Evolutionary conservation across 2,329 filamentous ascomycete species (phyloP).

Genomic region (Phyllosticta citriasiana): DNA sequence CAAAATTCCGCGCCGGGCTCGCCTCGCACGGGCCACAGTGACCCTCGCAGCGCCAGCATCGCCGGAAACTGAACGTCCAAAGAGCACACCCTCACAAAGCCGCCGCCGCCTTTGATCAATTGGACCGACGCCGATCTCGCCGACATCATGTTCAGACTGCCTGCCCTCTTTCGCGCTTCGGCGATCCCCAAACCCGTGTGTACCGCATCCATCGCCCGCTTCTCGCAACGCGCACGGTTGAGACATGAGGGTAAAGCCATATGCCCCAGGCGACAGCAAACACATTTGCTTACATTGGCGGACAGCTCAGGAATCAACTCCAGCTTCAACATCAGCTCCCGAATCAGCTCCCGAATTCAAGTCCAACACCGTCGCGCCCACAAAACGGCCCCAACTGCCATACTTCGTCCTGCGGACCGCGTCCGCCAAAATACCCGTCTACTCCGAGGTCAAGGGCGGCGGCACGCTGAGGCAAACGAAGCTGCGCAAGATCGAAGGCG

Average conservation of each 20-base stretch:
- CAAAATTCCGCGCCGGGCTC: slow-evolving; percentile 11
- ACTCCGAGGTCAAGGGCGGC: slow-evolving; percentile 61
- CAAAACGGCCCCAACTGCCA: slow-evolving; percentile 32
- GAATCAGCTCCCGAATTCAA: slow-evolving; percentile 23
- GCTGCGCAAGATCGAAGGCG: slow-evolving; percentile 71
- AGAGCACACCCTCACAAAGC: neutral
- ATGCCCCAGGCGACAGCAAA: slow-evolving; percentile 18
- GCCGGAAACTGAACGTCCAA: neutral
- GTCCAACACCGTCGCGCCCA: slow-evolving; percentile 24
- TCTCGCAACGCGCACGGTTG: slow-evolving; percentile 20
- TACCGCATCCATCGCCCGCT: slow-evolving; percentile 30
- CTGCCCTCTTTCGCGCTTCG: slow-evolving; percentile 31
- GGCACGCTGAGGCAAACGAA: slow-evolving; percentile 66
- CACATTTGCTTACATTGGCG: neutral
- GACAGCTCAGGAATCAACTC: neutral
- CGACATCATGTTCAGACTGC: slow-evolving; percentile 12
- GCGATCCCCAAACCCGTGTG: slow-evolving; percentile 26
- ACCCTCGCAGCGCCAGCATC: neutral
- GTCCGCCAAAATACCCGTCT: slow-evolving; percentile 65
- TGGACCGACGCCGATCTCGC: neutral
- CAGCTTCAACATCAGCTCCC: slow-evolving; percentile 15
- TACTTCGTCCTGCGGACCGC: slow-evolving; percentile 66
- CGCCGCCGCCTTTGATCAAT: neutral
- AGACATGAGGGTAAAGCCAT: slow-evolving; percentile 1
- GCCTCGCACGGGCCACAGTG: slow-evolving; percentile 8